Percentiles rank a stretch among this genome's conserved stretches.
Conservation (phyloP, 2,329 filamentous ascomycete species). For the Diplodia corticola region DNA sequence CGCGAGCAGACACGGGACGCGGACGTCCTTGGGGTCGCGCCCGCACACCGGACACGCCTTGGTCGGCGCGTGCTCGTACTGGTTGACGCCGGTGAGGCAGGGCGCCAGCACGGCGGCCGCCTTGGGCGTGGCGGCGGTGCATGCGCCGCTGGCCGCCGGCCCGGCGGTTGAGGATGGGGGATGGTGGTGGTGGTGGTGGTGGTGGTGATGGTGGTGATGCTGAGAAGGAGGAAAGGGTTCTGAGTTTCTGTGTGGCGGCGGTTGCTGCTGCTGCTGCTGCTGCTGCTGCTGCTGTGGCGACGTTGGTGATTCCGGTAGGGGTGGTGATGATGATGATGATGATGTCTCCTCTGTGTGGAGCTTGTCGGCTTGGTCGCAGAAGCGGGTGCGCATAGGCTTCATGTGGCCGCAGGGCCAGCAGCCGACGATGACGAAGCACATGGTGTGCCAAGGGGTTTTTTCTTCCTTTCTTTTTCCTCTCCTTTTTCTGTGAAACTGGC, state of each 20-base stretch:
- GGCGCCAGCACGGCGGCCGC: neutral
- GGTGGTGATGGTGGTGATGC: neutral
- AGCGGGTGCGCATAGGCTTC: conserved; percentile 12
- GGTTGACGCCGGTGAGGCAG: conserved; percentile 3
- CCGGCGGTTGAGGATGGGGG: neutral
- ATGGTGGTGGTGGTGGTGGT: neutral
- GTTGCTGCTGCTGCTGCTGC: too few species aligned
- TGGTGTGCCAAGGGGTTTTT: neutral
- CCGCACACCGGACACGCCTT: conserved; percentile 14
- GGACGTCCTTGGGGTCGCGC: neutral
- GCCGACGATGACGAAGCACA: conserved; percentile 21
- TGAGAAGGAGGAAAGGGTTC: neutral
- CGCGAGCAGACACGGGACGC: neutral
- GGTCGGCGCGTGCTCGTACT: conserved; percentile 11
- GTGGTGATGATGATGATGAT: too few species aligned
- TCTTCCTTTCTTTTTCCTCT: neutral
- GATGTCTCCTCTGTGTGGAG: neutral
- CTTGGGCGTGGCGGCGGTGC: neutral
- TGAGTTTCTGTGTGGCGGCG: too few species aligned
- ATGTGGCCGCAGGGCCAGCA: conserved; percentile 20
- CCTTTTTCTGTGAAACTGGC: neutral
- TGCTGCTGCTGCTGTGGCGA: neutral
- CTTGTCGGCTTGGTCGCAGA: conserved; percentile 15
- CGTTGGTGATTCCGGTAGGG: too few species aligned
- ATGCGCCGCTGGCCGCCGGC: too few species aligned